Evolutionary conservation across 192 early-diverging fungal species (phyloP).

Genomic region (Lobulomyces angularis): DNA sequence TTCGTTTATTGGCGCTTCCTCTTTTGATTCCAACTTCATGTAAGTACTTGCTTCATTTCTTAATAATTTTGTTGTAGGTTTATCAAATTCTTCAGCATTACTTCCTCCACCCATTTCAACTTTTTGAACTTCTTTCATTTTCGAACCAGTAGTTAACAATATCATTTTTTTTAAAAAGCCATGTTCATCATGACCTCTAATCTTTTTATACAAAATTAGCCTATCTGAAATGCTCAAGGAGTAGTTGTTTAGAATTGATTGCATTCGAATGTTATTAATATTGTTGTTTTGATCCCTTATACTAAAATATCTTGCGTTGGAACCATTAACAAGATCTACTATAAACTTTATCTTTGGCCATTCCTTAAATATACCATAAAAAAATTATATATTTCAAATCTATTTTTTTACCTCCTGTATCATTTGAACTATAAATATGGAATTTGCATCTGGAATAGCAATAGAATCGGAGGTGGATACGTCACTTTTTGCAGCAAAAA

Average conservation of each 20-base stretch:
- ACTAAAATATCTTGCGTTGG: conserved; percentile 34
- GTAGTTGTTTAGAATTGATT: conserved; percentile 38
- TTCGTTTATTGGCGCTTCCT: conserved; percentile 14
- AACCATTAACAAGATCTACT: conserved; percentile 31
- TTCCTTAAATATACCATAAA: conserved; percentile 19
- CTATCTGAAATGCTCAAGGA: conserved; percentile 29
- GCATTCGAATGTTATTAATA: conserved; percentile 29
- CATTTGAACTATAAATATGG: conserved; percentile 41
- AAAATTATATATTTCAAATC: neutral
- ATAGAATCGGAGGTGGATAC: neutral
- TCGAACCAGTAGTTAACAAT: too few species aligned
- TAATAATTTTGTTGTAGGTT: too few species aligned
- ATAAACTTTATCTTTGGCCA: conserved; percentile 27
- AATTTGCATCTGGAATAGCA: conserved; percentile 29
- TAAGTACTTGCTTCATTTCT: too few species aligned
- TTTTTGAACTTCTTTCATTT: too few species aligned
- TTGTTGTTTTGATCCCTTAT: conserved; percentile 19
- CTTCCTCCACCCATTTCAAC: neutral
- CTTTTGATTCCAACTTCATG: neutral
- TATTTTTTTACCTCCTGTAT: conserved; percentile 21
- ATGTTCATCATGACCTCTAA: conserved; percentile 19
- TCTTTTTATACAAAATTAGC: conserved; percentile 25
- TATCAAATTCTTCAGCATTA: neutral
- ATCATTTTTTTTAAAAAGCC: too few species aligned
- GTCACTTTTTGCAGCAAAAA: conserved; percentile 15